Conservation (phyloP, 495 filamentous ascomycete genomes). For the Antarctomyces pellizariae region DNA sequence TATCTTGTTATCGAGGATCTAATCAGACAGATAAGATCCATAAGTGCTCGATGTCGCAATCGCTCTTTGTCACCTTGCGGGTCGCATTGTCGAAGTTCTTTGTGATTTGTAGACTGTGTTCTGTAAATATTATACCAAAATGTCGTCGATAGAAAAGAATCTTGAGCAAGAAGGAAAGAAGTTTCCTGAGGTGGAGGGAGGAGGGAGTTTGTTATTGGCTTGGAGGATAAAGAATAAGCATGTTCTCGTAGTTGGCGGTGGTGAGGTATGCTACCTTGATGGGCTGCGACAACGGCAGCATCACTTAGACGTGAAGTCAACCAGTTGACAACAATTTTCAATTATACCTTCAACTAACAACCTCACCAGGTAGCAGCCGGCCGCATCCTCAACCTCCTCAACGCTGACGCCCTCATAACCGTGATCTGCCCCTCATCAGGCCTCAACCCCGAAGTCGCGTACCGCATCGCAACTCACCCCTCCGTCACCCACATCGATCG, state of each 20-base stretch:
- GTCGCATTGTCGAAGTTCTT: no score
- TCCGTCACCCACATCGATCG: slow-evolving; percentile 62
- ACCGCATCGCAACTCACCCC: slow-evolving; percentile 44
- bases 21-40: no score
- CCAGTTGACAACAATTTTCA: slow-evolving; percentile 2
- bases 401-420: slow-evolving; percentile 78
- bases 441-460: slow-evolving; percentile 68
- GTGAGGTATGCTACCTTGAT: slow-evolving; percentile 49
- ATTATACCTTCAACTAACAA: slow-evolving; percentile 8
- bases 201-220: slow-evolving; percentile 78
- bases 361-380: slow-evolving; percentile 69
- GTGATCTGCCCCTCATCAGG: slow-evolving; percentile 60
- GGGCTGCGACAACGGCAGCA: slow-evolving; percentile 2
- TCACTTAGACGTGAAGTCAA: neutral
- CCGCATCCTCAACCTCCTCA: slow-evolving; percentile 76
- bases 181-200: slow-evolving; percentile 65
- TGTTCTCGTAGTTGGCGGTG: slow-evolving; percentile 76
- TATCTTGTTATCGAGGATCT: no score
- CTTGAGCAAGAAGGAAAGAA: no score
- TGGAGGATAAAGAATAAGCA: slow-evolving; percentile 77
- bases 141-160: no score
- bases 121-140: no score
- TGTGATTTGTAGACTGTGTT: no score
- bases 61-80: no score
- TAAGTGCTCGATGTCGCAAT: no score